Evolutionary conservation across 2,329 filamentous ascomycete genomes (phyloP), one percentile per base, ranked within the genome.

Genomic region (Scolecobasidium constrictum): DNA sequence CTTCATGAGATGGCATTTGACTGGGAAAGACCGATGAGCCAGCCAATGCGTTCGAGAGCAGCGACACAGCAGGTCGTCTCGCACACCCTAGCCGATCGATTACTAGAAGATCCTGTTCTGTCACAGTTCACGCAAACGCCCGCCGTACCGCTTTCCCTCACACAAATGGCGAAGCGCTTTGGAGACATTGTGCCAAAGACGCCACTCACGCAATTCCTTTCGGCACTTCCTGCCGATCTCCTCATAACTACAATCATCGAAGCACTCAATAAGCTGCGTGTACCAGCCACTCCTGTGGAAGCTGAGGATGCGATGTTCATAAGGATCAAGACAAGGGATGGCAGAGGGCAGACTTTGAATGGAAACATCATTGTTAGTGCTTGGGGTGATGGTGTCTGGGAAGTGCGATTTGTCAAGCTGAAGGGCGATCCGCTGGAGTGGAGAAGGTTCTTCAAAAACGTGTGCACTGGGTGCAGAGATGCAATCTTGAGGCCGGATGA

Each of bases 361-460:
- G 86, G 86, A 11, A 81, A 83, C 55, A 78, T 93, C 36, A 67
- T 85, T 11, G 68, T 92, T 5, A 82, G 90, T 56, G 75, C 67
- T 61, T 71, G 81, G 49, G 73, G 66, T 2, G 67, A 65, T 15
- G 81, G 83, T 47, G 62, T 90, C 22, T 72, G 88, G 18, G 88
- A 95, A 60, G 84, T 95, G 20, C 75, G 86, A 40, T 96, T 98
- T 58, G 76, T 93, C 50, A 98, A 98, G 66, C 74, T 85, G 42
- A 95, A 94, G 66, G 92, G 92, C 4, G 92, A 98, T 66, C 92
- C 92, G 4, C 65, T 98, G 39, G 90, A 96, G 66, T 98, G 93
- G 92, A 77, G 92, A 47, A 72, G 92, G 23, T 86, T 98, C 59
- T 98, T 98, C 71, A 98, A 98, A 66, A 88, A 86, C 61, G 76